A percentile compares a stretch with the other conserved stretches of the same genome.
phyloP scores from a whole-genome alignment of 1,284 basidiomycete species.

The Ganoderma resinaceum region DNA sequence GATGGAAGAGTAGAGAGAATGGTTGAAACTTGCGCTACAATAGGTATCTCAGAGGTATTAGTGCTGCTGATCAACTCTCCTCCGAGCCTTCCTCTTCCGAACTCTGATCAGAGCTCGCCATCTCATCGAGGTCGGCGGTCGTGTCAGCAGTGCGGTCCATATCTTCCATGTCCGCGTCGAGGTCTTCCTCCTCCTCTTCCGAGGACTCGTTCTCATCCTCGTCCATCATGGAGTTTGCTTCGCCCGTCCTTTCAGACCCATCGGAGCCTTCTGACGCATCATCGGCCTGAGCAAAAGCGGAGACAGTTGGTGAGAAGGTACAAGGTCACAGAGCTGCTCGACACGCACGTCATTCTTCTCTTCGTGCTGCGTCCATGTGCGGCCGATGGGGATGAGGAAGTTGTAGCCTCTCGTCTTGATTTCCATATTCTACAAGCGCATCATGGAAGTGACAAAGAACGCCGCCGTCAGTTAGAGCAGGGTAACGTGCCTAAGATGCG shows the following conservation, averaged over 20 bases:
- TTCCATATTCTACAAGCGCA: slow-evolving; percentile 53
- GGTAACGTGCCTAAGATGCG: not conserved
- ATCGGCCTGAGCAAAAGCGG: slow-evolving; percentile 46
- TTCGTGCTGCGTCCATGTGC: slow-evolving; percentile 74
- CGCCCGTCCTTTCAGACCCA: slow-evolving; percentile 44
- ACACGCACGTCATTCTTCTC: slow-evolving; percentile 80
- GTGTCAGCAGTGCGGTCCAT: slow-evolving; percentile 62
- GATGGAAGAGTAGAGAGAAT: not conserved
- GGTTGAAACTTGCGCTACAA: not conserved
- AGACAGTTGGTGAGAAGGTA: not conserved
- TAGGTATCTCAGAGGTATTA: not conserved
- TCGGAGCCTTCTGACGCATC: slow-evolving; percentile 57
- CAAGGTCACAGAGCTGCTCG: not conserved
- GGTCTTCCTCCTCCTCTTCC: slow-evolving; percentile 50
- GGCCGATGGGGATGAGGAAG: slow-evolving; percentile 77
- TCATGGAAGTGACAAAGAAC: not conserved
- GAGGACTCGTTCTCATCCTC: slow-evolving; percentile 45
- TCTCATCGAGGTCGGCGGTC: slow-evolving; percentile 46
- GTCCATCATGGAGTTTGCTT: slow-evolving; percentile 45
- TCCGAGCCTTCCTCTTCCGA: slow-evolving; percentile 26
- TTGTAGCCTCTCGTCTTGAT: slow-evolving; percentile 71
- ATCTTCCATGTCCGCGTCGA: slow-evolving; percentile 78
- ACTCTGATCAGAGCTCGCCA: slow-evolving; percentile 19
- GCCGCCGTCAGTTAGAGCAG: not conserved
- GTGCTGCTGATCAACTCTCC: not conserved